Evolutionary conservation across 495 filamentous ascomycete species (phyloP).

Genomic region (Talaromyces wortmannii): DNA sequence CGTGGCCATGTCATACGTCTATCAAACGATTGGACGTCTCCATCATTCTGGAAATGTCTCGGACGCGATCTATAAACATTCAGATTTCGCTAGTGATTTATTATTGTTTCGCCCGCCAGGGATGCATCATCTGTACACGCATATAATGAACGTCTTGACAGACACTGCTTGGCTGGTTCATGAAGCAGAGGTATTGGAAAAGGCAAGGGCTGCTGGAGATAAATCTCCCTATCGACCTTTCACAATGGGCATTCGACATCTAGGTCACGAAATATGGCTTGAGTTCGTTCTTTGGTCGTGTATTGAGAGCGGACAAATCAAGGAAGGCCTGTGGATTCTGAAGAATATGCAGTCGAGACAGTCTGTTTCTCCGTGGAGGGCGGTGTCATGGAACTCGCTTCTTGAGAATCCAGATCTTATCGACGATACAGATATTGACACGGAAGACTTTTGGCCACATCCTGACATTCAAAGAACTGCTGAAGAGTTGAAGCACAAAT

Average conservation of each 20-base stretch:
- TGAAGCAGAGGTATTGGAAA: constrained; percentile 32
- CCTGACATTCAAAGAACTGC: constrained; percentile 13
- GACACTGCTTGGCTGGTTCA: constrained; percentile 55
- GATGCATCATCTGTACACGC: constrained; percentile 46
- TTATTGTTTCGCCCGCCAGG: constrained; percentile 47
- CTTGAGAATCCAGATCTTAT: constrained; percentile 18
- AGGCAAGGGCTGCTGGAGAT: constrained; percentile 38
- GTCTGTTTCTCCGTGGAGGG: constrained; percentile 27
- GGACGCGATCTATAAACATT: constrained; percentile 50
- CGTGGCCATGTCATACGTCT: constrained; percentile 48
- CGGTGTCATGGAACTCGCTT: constrained; percentile 30
- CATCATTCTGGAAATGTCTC: constrained; percentile 53
- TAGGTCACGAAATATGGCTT: constrained; percentile 57
- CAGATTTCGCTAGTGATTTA: constrained; percentile 20
- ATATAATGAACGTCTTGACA: constrained; percentile 55
- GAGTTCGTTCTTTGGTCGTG: constrained; percentile 64
- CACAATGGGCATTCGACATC: constrained; percentile 41
- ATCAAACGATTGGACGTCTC: constrained; percentile 51
- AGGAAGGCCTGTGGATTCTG: constrained; percentile 45
- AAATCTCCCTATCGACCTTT: constrained; percentile 45
- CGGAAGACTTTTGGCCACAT: constrained; percentile 26
- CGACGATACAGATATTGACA: constrained; percentile 24
- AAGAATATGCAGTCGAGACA: constrained; percentile 25
- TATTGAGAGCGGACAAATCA: constrained; percentile 52
- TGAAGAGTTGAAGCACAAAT: constrained; percentile 11